Percentiles rank a stretch among this genome's conserved stretches.
Conservation (phyloP, 1,139 yeast genomes). For the Candida neerlandica region DNA sequence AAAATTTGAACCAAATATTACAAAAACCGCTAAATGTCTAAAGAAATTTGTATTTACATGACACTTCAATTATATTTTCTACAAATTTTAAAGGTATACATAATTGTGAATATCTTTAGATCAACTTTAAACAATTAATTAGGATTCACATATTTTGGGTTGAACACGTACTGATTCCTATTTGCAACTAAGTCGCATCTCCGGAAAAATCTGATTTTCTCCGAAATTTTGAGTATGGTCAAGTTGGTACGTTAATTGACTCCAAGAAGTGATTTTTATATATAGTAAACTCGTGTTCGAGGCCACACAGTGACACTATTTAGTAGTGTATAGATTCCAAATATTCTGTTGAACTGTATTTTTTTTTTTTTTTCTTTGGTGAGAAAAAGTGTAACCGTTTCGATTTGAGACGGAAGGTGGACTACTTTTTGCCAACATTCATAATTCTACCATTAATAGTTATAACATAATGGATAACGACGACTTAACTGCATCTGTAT, state of each 20-base stretch:
- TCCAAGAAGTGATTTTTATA: background rate
- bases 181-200: background rate
- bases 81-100: too few species aligned
- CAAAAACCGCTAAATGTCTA: too few species aligned
- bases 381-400: background rate
- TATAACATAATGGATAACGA: conserved; percentile 29
- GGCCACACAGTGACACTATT: background rate
- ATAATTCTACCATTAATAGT: background rate
- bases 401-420: background rate
- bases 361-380: background rate
- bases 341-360: background rate
- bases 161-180: background rate
- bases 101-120: too few species aligned
- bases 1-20: background rate
- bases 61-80: too few species aligned
- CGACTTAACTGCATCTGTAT: conserved; percentile 40
- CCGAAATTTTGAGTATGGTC: background rate
- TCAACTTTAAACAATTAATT: too few species aligned
- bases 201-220: background rate
- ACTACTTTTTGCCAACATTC: background rate
- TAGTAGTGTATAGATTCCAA: too few species aligned
- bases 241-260: background rate
- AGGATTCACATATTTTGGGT: background rate
- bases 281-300: background rate
- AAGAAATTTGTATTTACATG: too few species aligned